phyloP scores from a whole-genome alignment of 208 protist genomes.

The Strigomonas culicis region DNA sequence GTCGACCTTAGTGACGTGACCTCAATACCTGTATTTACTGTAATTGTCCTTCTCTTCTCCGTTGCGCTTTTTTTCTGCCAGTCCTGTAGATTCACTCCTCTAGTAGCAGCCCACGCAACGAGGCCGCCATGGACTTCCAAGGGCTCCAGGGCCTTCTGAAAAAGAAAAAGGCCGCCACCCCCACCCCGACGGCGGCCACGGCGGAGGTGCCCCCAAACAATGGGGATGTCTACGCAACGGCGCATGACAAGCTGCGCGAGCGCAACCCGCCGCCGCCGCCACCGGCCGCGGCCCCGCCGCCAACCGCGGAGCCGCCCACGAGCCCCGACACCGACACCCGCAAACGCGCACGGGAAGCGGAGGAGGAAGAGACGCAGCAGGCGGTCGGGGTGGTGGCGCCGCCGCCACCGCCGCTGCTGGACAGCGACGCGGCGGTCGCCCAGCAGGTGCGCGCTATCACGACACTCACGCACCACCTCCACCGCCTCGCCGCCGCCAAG shows the following conservation, averaged over 20 bases:
- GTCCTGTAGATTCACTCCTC: not conserved
- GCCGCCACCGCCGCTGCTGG: too few relatives aligned
- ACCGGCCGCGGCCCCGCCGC: not conserved
- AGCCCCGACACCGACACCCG: conserved; percentile 1
- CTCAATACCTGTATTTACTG: not conserved
- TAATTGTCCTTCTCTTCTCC: not conserved
- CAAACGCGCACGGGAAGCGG: too few relatives aligned
- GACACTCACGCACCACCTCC: not conserved
- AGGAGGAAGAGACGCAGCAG: not conserved
- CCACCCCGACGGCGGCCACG: too few relatives aligned
- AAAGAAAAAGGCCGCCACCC: conserved; percentile 20
- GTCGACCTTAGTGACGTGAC: not conserved
- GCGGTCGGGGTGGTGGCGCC: not conserved
- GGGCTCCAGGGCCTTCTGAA: conserved; percentile 27
- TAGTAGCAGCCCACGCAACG: not conserved
- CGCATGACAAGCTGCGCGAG: not conserved
- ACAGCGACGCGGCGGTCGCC: not conserved
- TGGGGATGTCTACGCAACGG: not conserved
- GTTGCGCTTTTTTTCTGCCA: conserved; percentile 1
- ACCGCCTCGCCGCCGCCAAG: not conserved
- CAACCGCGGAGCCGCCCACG: not conserved
- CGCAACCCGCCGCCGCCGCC: not conserved
- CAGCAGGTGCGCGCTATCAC: not conserved
- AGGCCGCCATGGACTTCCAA: conserved; percentile 20
- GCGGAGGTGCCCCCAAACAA: not conserved